phyloP scores from a whole-genome alignment of 108 stramenopile genomes.

The Cyclotella baltica region DNA sequence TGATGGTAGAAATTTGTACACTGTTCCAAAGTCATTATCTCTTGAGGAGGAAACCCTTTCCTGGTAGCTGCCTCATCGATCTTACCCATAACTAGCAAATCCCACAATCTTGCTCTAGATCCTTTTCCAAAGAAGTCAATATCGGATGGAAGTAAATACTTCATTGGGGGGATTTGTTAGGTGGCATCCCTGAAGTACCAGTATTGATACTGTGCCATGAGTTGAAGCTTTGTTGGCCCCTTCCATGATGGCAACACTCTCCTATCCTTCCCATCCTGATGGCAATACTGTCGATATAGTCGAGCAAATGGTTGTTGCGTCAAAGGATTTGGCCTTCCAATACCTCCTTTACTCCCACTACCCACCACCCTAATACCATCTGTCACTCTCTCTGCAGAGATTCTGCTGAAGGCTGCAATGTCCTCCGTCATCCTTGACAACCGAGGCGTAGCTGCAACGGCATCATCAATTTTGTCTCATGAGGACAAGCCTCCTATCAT shows the following conservation, averaged over 20 bases:
- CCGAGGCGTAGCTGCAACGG: background rate
- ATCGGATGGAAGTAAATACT: background rate
- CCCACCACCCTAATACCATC: background rate
- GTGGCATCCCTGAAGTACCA: background rate
- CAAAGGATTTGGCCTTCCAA: no score
- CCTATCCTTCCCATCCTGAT: conserved; percentile 1
- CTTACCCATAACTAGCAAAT: background rate
- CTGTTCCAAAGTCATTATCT: background rate
- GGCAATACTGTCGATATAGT: no score
- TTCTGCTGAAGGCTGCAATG: background rate
- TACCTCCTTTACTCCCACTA: no score
- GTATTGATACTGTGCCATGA: background rate
- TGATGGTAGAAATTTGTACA: background rate
- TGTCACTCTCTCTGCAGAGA: no score
- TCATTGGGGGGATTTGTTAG: background rate
- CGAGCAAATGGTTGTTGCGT: no score
- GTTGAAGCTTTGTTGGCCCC: background rate
- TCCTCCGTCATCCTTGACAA: background rate
- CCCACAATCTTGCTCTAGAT: background rate
- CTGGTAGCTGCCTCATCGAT: background rate
- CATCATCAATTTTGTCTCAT: background rate
- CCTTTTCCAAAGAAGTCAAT: background rate
- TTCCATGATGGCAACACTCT: background rate
- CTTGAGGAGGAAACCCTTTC: background rate
- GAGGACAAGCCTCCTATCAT: background rate